Conservation (phyloP, 148 eudicot genomes). For the Rhododendron ovatum region DNA sequence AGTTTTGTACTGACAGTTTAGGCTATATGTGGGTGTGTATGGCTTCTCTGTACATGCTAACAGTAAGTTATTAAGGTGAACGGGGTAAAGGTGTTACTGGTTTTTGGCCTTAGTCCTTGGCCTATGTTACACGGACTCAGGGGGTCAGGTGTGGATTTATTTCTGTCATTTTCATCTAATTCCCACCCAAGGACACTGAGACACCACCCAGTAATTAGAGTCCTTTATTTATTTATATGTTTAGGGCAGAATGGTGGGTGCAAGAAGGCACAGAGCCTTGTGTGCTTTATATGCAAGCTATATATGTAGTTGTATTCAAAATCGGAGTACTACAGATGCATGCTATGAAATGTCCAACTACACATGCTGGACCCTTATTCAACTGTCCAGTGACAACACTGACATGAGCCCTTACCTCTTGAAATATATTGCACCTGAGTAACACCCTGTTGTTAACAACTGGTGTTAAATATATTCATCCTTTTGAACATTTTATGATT, state of each 20-base stretch:
- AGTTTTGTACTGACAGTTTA: neutral
- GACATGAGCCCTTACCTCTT: neutral
- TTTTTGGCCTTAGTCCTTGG: neutral
- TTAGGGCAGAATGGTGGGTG: neutral
- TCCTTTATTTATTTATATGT: neutral
- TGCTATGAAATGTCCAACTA: neutral
- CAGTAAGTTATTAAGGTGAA: neutral
- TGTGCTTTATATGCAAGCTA: neutral
- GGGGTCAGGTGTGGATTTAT: neutral
- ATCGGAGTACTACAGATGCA: neutral
- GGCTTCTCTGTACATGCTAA: neutral
- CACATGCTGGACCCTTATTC: neutral
- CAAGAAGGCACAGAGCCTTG: neutral
- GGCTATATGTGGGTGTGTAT: neutral
- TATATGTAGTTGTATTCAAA: neutral
- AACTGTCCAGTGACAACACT: neutral
- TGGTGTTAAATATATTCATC: neutral
- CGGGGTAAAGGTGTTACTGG: neutral
- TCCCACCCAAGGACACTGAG: neutral
- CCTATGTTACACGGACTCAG: neutral
- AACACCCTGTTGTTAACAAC: neutral
- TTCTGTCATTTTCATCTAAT: neutral
- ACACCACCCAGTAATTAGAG: neutral
- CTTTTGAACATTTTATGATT: neutral
- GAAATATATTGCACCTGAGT: neutral